Conservation (phyloP, 768 basidiomycete species). For the Suillus plorans region DNA sequence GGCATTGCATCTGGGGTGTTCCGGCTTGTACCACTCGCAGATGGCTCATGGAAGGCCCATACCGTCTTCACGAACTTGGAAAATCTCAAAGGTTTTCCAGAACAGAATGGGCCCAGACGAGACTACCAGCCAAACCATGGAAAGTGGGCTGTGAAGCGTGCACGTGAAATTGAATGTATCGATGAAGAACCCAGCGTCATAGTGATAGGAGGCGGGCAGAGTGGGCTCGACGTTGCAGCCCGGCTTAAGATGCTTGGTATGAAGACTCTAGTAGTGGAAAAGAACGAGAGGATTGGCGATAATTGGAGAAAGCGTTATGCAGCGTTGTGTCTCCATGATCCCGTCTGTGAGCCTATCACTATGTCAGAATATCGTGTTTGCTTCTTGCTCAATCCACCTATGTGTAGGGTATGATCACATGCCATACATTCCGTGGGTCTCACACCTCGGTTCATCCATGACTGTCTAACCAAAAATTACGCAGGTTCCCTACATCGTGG, state of each 20-base stretch:
- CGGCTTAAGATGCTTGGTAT: conserved; percentile 39
- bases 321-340: conserved; percentile 35
- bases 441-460: not conserved
- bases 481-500: conserved; percentile 59
- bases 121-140: conserved; percentile 36
- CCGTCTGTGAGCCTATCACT: conserved; percentile 26
- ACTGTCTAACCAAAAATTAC: not conserved
- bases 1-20: conserved; percentile 44
- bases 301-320: conserved; percentile 49
- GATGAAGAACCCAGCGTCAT: conserved; percentile 52
- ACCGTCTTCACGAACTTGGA: conserved; percentile 52
- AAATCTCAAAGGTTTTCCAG: conserved; percentile 45
- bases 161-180: conserved; percentile 26
- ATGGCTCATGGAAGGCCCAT: conserved; percentile 47
- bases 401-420: conserved; percentile 45
- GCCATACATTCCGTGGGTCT: conserved; percentile 54
- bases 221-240: conserved; percentile 58
- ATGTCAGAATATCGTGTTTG: not conserved
- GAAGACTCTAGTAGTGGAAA: conserved; percentile 23
- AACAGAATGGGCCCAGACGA: conserved; percentile 44
- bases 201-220: conserved; percentile 51
- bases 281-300: conserved; percentile 28
- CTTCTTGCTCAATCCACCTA: not conserved
- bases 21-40: conserved; percentile 43
- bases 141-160: conserved; percentile 31